Conservation (phyloP, 495 filamentous ascomycete genomes). For the Penicillium diatomitis region DNA sequence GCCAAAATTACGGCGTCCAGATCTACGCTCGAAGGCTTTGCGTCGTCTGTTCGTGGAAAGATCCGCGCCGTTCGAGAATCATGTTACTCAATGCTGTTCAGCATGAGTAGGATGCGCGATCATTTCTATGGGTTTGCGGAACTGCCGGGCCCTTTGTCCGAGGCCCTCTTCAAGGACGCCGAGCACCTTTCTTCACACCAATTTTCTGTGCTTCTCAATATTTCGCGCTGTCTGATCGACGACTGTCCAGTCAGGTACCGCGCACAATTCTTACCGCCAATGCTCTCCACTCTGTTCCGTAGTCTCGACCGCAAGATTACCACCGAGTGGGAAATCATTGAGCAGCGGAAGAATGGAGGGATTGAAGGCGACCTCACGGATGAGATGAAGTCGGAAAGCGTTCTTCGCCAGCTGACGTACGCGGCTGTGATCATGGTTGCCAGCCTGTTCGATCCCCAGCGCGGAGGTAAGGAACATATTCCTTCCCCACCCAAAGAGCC, state of each 20-base stretch:
- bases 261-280: slow-evolving; percentile 73
- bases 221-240: slow-evolving; percentile 79
- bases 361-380: slow-evolving; percentile 67
- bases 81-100: slow-evolving; percentile 86
- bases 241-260: slow-evolving; percentile 75
- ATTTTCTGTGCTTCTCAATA: slow-evolving; percentile 77
- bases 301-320: slow-evolving; percentile 82
- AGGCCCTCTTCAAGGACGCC: slow-evolving; percentile 77
- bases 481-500: too few relatives aligned
- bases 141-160: slow-evolving; percentile 73
- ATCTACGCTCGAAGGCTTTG: slow-evolving; percentile 83
- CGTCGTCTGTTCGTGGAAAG: slow-evolving; percentile 81
- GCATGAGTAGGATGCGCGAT: slow-evolving; percentile 78
- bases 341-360: slow-evolving; percentile 53
- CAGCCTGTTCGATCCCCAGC: slow-evolving; percentile 70
- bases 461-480: slow-evolving; percentile 28
- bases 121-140: slow-evolving; percentile 84
- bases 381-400: slow-evolving; percentile 98
- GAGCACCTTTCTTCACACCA: slow-evolving; percentile 85
- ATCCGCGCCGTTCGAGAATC: slow-evolving; percentile 84
- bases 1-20: slow-evolving; percentile 82
- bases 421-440: slow-evolving; percentile 86
- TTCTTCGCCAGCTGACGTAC: slow-evolving; percentile 86
- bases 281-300: slow-evolving; percentile 71
- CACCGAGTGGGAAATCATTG: slow-evolving; percentile 66